A percentile compares a stretch with the other conserved stretches of the same genome.
These are phyloP conservation scores for Artemisia annua DNA, from an alignment of 129 eudicot genomes.

Conservation along the genomic window DNA sequence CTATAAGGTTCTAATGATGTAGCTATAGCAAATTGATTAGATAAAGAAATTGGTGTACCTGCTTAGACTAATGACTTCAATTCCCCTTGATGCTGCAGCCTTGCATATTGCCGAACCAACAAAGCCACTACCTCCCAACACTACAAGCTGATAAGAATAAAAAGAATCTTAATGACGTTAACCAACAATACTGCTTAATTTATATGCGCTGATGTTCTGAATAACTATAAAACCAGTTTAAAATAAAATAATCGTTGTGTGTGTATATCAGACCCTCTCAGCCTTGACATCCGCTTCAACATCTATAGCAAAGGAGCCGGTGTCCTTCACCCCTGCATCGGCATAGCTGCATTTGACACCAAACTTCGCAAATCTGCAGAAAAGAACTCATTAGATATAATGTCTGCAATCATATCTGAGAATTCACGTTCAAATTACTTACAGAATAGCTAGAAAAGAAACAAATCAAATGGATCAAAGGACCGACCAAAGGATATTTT, in stretches of 20 bases:
- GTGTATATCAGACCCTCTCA: conserved; percentile 56
- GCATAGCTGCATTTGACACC: conserved; percentile 70
- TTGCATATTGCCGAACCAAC: conserved; percentile 99
- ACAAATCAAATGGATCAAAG: too few species aligned
- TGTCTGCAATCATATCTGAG: too few species aligned
- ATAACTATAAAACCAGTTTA: background rate
- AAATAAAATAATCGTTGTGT: conserved; percentile 4
- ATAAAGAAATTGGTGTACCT: conserved; percentile 44
- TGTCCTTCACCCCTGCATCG: conserved; percentile 48
- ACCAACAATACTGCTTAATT: background rate
- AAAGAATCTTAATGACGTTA: conserved; percentile 1
- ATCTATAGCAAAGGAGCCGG: conserved; percentile 63
- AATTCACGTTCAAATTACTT: background rate
- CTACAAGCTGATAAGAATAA: conserved; percentile 63
- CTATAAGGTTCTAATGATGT: background rate
- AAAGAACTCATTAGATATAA: conserved; percentile 9
- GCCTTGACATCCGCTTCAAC: conserved; percentile 82
- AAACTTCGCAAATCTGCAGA: conserved; percentile 43
- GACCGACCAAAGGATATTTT: too few species aligned
- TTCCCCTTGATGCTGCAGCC: conserved; percentile 91
- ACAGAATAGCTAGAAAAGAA: background rate
- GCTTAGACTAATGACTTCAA: conserved; percentile 94
- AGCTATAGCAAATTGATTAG: background rate
- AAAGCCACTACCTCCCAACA: conserved; percentile 97
- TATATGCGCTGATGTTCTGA: background rate